Evolutionary conservation across 2,329 filamentous ascomycete genomes (phyloP).

Genomic region (Nigrospora sphaerica): DNA sequence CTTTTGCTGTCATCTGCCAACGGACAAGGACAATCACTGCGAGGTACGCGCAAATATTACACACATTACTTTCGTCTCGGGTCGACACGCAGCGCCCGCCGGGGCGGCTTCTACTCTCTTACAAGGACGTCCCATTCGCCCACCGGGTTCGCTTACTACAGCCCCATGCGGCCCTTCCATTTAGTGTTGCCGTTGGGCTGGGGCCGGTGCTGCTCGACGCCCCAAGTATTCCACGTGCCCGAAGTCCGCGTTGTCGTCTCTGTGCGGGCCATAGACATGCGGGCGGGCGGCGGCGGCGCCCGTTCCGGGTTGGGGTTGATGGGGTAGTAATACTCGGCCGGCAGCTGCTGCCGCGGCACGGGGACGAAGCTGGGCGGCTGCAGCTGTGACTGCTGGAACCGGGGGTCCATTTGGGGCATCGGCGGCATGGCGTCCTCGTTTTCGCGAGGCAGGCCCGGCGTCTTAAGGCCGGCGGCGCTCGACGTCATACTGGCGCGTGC

Average conservation of each 20-base stretch:
- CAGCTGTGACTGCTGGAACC: background rate
- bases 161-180: too few relatives aligned
- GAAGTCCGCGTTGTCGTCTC: conserved; percentile 1
- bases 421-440: background rate
- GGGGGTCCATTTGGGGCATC: background rate
- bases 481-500: conserved; percentile 4
- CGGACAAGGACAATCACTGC: too few relatives aligned
- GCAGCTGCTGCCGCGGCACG: background rate
- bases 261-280: conserved; percentile 1
- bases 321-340: background rate
- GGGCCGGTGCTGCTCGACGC: conserved; percentile 5
- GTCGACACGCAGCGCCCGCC: too few relatives aligned
- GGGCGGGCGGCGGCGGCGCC: background rate
- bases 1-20: too few relatives aligned
- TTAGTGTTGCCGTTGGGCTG: background rate
- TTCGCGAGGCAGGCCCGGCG: background rate
- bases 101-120: too few relatives aligned
- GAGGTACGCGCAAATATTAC: too few relatives aligned
- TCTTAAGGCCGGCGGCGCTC: conserved; percentile 1
- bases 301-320: background rate
- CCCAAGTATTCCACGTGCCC: conserved; percentile 6
- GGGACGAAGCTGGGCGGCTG: background rate
- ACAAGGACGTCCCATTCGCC: too few relatives aligned
- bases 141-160: too few relatives aligned
- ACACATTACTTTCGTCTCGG: too few relatives aligned